phyloP scores from a whole-genome alignment of 495 filamentous ascomycete genomes.

The Aspergillus taichungensis region DNA sequence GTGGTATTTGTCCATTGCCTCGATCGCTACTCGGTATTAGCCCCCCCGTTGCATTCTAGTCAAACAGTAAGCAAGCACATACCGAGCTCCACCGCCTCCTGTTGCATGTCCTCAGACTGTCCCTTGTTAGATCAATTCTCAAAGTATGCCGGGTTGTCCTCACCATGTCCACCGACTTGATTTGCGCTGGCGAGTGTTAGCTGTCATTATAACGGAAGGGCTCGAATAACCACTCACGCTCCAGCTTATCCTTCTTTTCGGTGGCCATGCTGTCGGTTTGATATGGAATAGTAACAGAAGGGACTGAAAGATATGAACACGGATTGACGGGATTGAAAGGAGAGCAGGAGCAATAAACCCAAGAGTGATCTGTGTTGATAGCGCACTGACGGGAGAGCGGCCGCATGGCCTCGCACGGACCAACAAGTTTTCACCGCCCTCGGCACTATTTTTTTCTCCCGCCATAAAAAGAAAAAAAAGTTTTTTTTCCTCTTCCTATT shows the following conservation, averaged over 20 bases:
- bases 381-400: constrained; percentile 9
- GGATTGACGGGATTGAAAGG: background rate
- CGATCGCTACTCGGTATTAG: constrained; percentile 55
- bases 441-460: constrained; percentile 19
- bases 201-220: background rate
- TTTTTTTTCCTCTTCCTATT: constrained; percentile 14
- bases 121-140: constrained; percentile 7
- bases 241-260: constrained; percentile 62
- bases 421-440: constrained; percentile 26
- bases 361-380: constrained; percentile 3
- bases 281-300: background rate
- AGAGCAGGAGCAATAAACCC: background rate
- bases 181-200: constrained; percentile 58
- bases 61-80: constrained; percentile 23
- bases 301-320: background rate
- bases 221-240: constrained; percentile 41
- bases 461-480: constrained; percentile 23
- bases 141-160: constrained; percentile 9
- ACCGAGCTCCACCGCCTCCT: constrained; percentile 90
- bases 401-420: constrained; percentile 13
- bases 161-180: constrained; percentile 99
- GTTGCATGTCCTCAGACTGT: constrained; percentile 94
- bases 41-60: background rate
- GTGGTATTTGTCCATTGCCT: constrained; percentile 85
- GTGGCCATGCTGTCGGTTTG: constrained; percentile 31